Conservation (phyloP, 2,329 filamentous ascomycete genomes). For the Exophiala sideris region DNA sequence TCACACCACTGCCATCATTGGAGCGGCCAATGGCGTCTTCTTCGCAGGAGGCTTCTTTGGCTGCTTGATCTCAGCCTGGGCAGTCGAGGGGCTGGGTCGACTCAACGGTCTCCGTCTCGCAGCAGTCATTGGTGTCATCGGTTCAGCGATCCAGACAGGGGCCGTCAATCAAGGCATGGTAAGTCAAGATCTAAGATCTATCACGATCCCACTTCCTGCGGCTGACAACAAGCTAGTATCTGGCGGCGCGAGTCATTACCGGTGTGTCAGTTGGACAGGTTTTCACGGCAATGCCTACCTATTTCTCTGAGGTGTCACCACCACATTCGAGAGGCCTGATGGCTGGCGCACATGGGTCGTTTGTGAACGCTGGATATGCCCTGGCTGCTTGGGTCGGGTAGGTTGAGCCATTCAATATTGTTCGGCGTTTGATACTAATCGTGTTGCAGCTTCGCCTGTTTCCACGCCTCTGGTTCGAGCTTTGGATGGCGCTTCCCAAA, state of each 20-base stretch:
- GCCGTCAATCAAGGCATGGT: constrained; percentile 6
- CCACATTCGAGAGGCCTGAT: constrained; percentile 31
- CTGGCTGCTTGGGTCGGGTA: constrained; percentile 43
- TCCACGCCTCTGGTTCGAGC: constrained; percentile 1
- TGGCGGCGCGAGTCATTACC: constrained; percentile 10
- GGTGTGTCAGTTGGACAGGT: constrained; percentile 2
- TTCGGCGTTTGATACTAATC: background rate
- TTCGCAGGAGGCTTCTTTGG: constrained; percentile 40
- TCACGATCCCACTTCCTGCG: no score
- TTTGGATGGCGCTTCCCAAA: constrained; percentile 15
- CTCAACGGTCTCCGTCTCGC: constrained; percentile 38
- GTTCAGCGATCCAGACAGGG: constrained; percentile 24
- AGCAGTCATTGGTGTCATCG: constrained; percentile 34
- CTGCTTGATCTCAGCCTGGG: constrained; percentile 37
- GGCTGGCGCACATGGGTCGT: constrained; percentile 35
- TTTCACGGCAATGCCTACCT: constrained; percentile 23
- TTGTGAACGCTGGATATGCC: constrained; percentile 39
- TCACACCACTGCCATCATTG: constrained; percentile 41
- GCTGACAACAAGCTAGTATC: no score
- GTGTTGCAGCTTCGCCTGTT: constrained; percentile 8
- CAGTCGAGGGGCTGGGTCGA: constrained; percentile 35
- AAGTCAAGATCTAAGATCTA: background rate
- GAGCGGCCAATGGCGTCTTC: constrained; percentile 43
- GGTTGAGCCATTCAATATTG: background rate
- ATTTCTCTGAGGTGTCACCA: constrained; percentile 31